Evolutionary conservation across 2,329 filamentous ascomycete genomes (phyloP), one percentile per base, ranked within the genome.

Genomic region (Diplodia corticola): DNA sequence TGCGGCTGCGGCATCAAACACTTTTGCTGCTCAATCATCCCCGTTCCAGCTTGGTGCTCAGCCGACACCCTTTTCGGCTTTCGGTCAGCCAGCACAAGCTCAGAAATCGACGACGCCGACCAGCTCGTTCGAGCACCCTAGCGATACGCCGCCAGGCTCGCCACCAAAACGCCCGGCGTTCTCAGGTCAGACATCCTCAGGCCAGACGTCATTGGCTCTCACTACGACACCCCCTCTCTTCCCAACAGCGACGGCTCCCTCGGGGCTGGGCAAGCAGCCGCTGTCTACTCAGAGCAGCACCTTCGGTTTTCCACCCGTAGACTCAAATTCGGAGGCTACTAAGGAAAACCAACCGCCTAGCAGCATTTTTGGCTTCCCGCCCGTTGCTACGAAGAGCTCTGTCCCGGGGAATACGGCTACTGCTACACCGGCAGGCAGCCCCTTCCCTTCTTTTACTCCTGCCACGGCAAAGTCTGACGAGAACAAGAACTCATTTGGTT

Each of bases 291-390:
- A 44, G 24, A 20, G 4, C 15, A 33, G 37, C 17, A 20, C 28
- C 48, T 60, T 60, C 26, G 55, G 37, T 5, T 61, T 61, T 15
- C 9, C 57, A 15, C n/a, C 57, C 1, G 57, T 22, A 2, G 24
- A 17, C 4, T 12, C 40, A 5, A 33, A 12, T 20, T 17, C 57
- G 28, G 44, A 49, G 6, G 57, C 10, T 17, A 17, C 5, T 3
- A 46, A 49, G 33, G 20, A 61, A 10, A 10, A 7, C 28, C 20
- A 20, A 3, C 57, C 57, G 37, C 17, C 44, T 9, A 61, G 26
- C 44, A 59, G 54, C 44, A 63, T 63, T 15, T 63, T 63, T 22
- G 60, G 60, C 20, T 63, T 63, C 15, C 48, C 60, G 15, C 60
- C 44, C 6, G 33, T 53, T 28, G 20, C 46, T 15, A 63, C 60